A percentile compares a stretch with the other conserved stretches of the same genome.
These are phyloP conservation scores for Hura crepitans DNA, from an alignment of 441 rosid genomes.

Conservation along the genomic window DNA sequence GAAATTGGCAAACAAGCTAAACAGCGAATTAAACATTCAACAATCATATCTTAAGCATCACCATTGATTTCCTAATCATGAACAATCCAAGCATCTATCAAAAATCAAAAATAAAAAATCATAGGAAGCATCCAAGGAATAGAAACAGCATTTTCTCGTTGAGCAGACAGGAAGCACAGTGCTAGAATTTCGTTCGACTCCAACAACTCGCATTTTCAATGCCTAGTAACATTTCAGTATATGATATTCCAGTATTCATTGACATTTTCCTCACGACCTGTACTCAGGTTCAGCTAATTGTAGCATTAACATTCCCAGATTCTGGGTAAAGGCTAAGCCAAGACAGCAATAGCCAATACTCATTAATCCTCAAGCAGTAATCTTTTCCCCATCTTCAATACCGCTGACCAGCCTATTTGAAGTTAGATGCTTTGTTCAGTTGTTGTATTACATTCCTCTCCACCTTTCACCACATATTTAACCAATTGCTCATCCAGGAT, in stretches of 20 bases:
- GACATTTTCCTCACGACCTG: background rate
- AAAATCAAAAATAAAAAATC: background rate
- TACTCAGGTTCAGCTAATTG: background rate
- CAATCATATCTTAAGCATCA: too few relatives aligned
- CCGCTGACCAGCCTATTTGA: background rate
- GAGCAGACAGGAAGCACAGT: too few relatives aligned
- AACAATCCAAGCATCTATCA: background rate
- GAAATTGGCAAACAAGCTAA: too few relatives aligned
- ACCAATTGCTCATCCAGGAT: constrained; percentile 29
- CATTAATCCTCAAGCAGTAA: background rate
- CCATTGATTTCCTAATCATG: background rate
- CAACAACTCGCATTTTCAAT: too few relatives aligned
- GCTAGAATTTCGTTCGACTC: too few relatives aligned
- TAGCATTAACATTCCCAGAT: background rate
- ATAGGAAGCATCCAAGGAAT: too few relatives aligned
- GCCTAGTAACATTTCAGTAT: background rate
- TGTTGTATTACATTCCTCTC: constrained; percentile 2
- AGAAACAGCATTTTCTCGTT: too few relatives aligned
- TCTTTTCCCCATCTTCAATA: background rate
- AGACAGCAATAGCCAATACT: too few relatives aligned
- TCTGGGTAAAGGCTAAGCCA: background rate
- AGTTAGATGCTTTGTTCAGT: background rate
- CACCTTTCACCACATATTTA: background rate
- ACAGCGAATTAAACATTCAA: too few relatives aligned
- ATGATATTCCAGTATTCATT: background rate